Evolutionary conservation across 176 grass and related monocot species (phyloP), one percentile per base, ranked within the genome.

Genomic region (Phragmites australis): DNA sequence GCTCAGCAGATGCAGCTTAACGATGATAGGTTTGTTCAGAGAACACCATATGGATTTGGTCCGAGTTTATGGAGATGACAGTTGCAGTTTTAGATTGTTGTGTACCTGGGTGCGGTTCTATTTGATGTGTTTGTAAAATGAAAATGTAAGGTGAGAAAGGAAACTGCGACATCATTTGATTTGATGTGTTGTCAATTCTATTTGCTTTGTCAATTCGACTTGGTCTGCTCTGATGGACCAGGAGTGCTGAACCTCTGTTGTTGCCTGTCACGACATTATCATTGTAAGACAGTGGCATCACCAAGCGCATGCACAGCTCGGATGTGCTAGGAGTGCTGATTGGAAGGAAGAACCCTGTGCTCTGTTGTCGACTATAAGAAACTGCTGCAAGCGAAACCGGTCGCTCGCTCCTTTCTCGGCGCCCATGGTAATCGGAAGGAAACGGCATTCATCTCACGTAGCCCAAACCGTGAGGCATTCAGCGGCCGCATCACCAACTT

Each of bases 31-130:
- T 2, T 65, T 26, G 3, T 83, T 34, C 71, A 65, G 6, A 63
- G 29, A 27, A 51, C 77, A 4, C 74, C 80, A 8, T 88, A 79
- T 29, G 74, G 66, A 41, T 42, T 77, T 16, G 23, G 63, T 26
- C 74, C 58, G 2, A 47, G 82, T 41, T 79, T 66, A 48, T 54
- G 80, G 86, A 23, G 80, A 72, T 79, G 86, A 88, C 32, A 26
- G 48, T 21, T 41, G 41, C 30, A 29, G 39, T 25, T 79, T 15
- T 21, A 74, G 49, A 39, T 16, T 74, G 32, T 65, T 26, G 31
- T 82, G 53, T 82, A 13, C 31, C 31, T 80, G 49, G 49, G 37
- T 68, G 31, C 61, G 5, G 10, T 41, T 63, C 15, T 61, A 14
- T 48, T 8, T 57, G 66, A 62, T 27, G 19, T 72, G 80, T 64